Evolutionary conservation across 257 asterid species (phyloP), one percentile per base, ranked within the genome.

Genomic region (Thymus mandschuricus): DNA sequence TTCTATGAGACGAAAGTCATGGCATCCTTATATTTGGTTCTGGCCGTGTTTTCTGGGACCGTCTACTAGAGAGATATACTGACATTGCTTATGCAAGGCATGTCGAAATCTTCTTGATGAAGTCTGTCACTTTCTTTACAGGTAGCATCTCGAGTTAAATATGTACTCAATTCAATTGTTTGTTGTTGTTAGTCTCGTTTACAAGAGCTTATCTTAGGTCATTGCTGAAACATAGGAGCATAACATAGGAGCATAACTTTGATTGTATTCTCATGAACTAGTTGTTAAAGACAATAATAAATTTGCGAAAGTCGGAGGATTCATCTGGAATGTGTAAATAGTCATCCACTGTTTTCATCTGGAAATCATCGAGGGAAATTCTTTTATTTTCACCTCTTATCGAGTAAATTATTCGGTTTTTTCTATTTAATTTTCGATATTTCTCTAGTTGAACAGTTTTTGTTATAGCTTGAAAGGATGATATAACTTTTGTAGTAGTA

Each of bases 51-150:
- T 38, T 38, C 41, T 38, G 41, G 41, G 41, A 38, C 41, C 41
- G 6, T 38, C 41, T 44, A 41, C 28, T 34, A 54, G 70, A 27
- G 70, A 27, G 50, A 66, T 66, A 40, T 50, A 45, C 70, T 30
- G 28, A 49, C 68, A 60, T 46, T 31, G 59, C 49, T 41, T 60
- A 31, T 62, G 46, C 51, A 35, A 10, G 62, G 79, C 51, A 68
- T 61, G 65, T 60, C 40, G 13, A 8, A 11, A 56, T 38, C 41
- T 1, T 68, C 74, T 28, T 52, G 27, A 55, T 44, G 64, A 43
- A 70, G 65, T 58, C 10, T 51, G 71, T 66, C 58, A 21, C 64
- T 73, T 80, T 80, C 77, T 69, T 76, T 72, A 62, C 73, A 68
- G 56, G 75, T 75, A 66, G 72, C 69, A 45, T 72, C 57, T 64